Base-by-base conservation (phyloP, 2,329 filamentous ascomycete genomes). In the Ascochyta fabae region DNA sequence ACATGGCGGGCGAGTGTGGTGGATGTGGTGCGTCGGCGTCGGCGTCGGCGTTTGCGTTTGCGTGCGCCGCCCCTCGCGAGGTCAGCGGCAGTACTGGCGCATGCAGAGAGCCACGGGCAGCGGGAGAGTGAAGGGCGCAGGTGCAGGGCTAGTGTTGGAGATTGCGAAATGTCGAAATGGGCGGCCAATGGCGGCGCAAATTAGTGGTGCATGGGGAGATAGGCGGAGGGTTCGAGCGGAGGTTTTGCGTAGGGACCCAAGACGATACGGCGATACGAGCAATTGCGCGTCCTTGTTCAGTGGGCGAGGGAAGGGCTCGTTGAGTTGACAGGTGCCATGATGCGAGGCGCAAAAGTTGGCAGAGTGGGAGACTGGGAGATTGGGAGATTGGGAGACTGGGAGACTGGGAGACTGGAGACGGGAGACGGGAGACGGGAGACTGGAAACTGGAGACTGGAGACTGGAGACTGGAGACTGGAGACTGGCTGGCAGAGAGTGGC, bases 1-100 rank as follows among this genome's bases (percentile, higher is more conserved):
- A 70, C 73, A 75, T 75, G 62, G 53, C 67, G 65, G 44, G 61
- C 57, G 59, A 43, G 36, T 57, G 19, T 40, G 50, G 27, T 36
- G 29, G 10, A 13, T 34, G 47, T 58, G 59, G 65, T 68, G 33
- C 26, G 27, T 12, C 12, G 27, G 27, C 8, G 27, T 12, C 1
- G 27, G 27, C 27, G 29, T 31, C 4, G 29, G 29, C 29, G 29
- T 31, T 51, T 42, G 29, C 29, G 29, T 31, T 51, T 42, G 47
- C 53, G 58, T 59, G 66, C 64, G 66, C 66, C 62, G 66, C 67
- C 66, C 65, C 59, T 59, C 58, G 66, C 61, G 60, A 70, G 65
- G 61, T 70, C 66, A 68, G 64, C 64, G 50, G 58, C 54, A 53
- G 51, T 51, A 59, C 48, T 51, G 56, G 56, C 48, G 60, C 66